Evolutionary conservation across 495 filamentous ascomycete genomes (phyloP).

Genomic region (Penicillium samsonianum): DNA sequence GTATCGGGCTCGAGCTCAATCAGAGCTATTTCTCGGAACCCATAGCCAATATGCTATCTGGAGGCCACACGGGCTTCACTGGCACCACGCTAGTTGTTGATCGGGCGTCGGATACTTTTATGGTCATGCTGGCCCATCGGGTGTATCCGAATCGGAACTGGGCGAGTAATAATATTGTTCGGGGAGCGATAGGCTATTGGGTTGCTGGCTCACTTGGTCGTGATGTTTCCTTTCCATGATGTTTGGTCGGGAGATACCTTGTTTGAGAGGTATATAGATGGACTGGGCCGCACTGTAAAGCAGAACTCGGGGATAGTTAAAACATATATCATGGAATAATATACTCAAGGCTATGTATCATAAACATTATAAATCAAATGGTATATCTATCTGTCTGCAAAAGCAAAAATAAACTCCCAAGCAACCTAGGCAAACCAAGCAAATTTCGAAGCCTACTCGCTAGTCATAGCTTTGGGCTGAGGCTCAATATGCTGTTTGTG

Average conservation of each 20-base stretch:
- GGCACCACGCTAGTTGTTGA: conserved; percentile 29
- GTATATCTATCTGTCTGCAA: conserved; percentile 3
- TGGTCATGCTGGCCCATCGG: conserved; percentile 25
- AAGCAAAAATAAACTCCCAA: neutral
- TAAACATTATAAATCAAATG: neutral
- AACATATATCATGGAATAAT: neutral
- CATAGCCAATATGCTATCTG: conserved; percentile 27
- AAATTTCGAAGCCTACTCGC: neutral
- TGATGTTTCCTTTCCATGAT: conserved; percentile 22
- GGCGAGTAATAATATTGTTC: conserved; percentile 32
- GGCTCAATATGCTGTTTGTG: conserved; percentile 13
- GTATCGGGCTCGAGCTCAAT: conserved; percentile 32
- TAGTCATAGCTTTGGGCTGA: neutral
- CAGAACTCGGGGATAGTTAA: neutral
- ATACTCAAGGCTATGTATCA: neutral
- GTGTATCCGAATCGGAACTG: conserved; percentile 29
- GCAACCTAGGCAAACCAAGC: neutral
- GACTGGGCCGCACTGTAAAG: neutral
- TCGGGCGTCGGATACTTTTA: conserved; percentile 25
- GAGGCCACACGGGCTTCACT: conserved; percentile 31
- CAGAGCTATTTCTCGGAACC: conserved; percentile 30
- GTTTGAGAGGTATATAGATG: neutral
- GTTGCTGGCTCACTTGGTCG: conserved; percentile 25
- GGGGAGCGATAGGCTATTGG: conserved; percentile 30
- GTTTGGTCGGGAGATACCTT: neutral